Evolutionary conservation across 805 yeast species (phyloP), one percentile per base, ranked within the genome.

Genomic region (Ogataea populi-albae): DNA sequence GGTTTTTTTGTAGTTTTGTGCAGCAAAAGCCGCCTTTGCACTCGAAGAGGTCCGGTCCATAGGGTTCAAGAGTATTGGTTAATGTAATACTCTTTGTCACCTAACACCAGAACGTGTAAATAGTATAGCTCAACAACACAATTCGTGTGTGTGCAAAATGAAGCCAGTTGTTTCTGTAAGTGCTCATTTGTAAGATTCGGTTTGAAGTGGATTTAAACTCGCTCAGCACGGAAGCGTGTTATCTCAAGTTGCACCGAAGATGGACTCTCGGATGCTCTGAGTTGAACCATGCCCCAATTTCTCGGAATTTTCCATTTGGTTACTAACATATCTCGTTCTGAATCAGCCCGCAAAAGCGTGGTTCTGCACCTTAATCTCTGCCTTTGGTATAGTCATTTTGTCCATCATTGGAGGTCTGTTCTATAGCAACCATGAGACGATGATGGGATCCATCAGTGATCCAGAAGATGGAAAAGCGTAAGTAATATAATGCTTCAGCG

Each of bases 331-430:
- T 9, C 10, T 11, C 23, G 11, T 22, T 22, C 11, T n/a, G n/a
- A n/a, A n/a, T 22, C 34, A 79, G 84, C 68, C 93, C 32, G 85
- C 79, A 18, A 81, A 86, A 55, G 98, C 98, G 17, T 91, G 95
- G 86, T 87, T 86, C 62, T 91, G 98, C 61, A 91, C 98, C 29
- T 74, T 91, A 26, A 70, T 93, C 29, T 88, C 97, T 32, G 88
- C 93, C 11, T 91, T 91, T 60, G 98, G 94, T 40, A 79, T 91
- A 22, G 82, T 87, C 30, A 93, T 91, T 38, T 74, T 91, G 31
- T 73, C 94, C 8, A 84, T 86, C 38, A 76, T 91, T 50, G 98
- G 94, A 14, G 76, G 78, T 48, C 71, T 91, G 45, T 91, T 93
- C 68, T 70, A 82, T 49, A 68, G 67, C 23, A 85, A 79, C 47